Conservation (phyloP, 1,139 yeast species). For the Sugiyamaella sp. region DNA sequence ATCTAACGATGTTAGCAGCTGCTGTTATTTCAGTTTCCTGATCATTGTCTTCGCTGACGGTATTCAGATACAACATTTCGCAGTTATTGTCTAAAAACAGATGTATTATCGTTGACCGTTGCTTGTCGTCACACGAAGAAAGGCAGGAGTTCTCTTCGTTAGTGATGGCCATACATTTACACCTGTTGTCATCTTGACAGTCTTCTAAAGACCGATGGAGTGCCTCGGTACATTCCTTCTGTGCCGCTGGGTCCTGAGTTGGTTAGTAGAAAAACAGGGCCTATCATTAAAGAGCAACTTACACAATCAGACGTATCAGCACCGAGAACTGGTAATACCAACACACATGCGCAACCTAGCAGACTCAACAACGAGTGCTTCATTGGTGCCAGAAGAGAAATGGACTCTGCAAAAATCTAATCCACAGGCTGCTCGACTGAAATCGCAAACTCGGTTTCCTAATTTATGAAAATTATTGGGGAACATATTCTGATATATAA, state of each 20-base stretch:
- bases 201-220: not conserved
- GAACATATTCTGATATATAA: not conserved
- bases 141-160: slow-evolving; percentile 5
- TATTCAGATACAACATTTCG: not conserved
- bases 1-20: slow-evolving; percentile 22
- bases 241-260: not conserved
- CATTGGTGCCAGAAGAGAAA: not conserved
- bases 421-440: too few relatives aligned
- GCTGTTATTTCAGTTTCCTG: slow-evolving; percentile 2
- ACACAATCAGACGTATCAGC: not conserved
- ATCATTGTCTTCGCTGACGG: not conserved
- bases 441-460: too few relatives aligned
- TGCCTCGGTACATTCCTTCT: slow-evolving; percentile 7
- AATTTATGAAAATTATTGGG: not conserved
- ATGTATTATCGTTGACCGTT: not conserved
- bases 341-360: not conserved
- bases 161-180: slow-evolving; percentile 5
- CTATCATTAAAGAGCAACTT: not conserved
- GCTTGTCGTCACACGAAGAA: slow-evolving; percentile 3
- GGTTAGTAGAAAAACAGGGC: slow-evolving; percentile 6
- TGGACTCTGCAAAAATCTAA: too few relatives aligned
- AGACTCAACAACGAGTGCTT: not conserved
- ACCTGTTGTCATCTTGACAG: slow-evolving; percentile 10
- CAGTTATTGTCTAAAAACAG: slow-evolving; percentile 8
- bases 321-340: not conserved